A percentile compares a stretch with the other conserved stretches of the same genome.
phyloP scores from a whole-genome alignment of 768 basidiomycete species.

The Sutorius australiensis region DNA sequence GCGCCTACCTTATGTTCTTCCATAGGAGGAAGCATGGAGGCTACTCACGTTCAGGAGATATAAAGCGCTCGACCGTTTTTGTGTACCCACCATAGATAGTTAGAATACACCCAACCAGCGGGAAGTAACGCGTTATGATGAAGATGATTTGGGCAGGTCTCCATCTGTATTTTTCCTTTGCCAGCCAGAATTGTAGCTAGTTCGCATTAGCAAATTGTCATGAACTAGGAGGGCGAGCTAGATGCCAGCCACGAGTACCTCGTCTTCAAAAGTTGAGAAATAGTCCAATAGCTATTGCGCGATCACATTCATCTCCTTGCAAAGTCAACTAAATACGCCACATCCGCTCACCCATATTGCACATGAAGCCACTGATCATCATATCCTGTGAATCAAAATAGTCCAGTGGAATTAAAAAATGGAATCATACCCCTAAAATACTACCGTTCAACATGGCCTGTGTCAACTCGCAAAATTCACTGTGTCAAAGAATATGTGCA shows the following conservation, averaged over 20 bases:
- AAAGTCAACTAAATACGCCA: no score
- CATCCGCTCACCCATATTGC: neutral
- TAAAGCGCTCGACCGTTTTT: neutral
- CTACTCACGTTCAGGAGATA: neutral
- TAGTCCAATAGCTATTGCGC: neutral
- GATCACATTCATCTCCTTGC: neutral
- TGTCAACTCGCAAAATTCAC: neutral
- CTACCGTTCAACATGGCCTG: neutral
- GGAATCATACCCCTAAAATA: neutral
- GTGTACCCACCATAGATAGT: neutral
- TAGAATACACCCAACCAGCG: neutral
- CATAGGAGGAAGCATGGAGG: neutral
- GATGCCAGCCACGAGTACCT: neutral
- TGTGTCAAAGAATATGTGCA: neutral
- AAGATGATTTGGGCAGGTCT: neutral
- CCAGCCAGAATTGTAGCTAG: neutral
- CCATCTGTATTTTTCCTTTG: neutral
- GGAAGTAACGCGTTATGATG: neutral
- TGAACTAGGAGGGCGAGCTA: neutral
- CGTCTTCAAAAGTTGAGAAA: neutral
- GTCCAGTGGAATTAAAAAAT: no score
- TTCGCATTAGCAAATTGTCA: neutral
- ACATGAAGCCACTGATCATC: neutral
- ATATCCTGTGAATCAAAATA: neutral
- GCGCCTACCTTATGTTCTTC: neutral